These are phyloP conservation scores for Arachnopeziza araneosa DNA, from an alignment of 2,329 filamentous ascomycete genomes.

Conservation along the genomic window DNA sequence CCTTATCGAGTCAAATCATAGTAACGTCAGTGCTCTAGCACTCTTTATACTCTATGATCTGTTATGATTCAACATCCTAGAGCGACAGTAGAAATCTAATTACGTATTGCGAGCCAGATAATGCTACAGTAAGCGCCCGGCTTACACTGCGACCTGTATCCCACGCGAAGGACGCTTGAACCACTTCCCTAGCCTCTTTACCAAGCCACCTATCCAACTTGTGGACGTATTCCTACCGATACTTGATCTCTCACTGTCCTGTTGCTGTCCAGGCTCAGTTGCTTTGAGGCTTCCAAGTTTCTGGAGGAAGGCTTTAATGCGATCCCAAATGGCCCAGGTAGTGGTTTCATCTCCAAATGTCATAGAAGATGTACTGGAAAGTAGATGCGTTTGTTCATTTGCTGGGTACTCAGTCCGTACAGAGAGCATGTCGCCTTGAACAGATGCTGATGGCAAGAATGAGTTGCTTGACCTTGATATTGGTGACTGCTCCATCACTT, in stretches of 20 bases:
- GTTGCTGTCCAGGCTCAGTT: not conserved
- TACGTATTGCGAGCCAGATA: too few species aligned
- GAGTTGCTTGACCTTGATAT: not conserved
- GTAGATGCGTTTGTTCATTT: not conserved
- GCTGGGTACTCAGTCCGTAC: not conserved
- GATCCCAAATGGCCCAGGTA: not conserved
- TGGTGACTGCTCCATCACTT: conserved; percentile 1
- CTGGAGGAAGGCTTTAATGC: not conserved
- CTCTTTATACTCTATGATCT: too few species aligned
- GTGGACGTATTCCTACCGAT: not conserved
- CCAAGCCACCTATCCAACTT: not conserved
- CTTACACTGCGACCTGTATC: not conserved
- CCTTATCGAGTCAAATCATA: too few species aligned
- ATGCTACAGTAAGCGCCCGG: not conserved
- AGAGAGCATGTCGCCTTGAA: not conserved
- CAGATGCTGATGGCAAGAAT: not conserved
- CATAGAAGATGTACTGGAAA: not conserved
- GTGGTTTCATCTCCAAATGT: not conserved
- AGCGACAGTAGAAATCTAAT: too few species aligned
- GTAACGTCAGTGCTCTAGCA: too few species aligned
- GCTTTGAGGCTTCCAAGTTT: not conserved
- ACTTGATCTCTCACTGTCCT: not conserved
- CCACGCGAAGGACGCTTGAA: not conserved
- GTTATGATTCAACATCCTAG: too few species aligned
- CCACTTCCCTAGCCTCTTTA: not conserved